Base-by-base conservation (phyloP, 2,329 filamentous ascomycete species). In the Colletotrichum karsti region DNA sequence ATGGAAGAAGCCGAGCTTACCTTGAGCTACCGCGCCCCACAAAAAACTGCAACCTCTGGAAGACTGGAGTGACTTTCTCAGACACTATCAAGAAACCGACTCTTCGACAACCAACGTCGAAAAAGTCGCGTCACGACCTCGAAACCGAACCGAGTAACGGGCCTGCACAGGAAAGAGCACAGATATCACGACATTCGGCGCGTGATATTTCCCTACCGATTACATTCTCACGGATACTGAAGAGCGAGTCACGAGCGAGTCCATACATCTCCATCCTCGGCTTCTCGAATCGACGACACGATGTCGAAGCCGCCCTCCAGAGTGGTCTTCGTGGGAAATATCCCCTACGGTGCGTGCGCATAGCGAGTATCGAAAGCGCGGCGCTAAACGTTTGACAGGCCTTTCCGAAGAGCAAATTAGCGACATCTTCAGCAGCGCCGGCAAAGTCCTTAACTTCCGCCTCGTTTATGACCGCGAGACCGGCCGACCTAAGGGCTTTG, bases 391-490 rank as follows among this genome's bases (percentile, higher is more conserved):
- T 18, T 9, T n/a, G 24, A n/a, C 75, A 97, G 95, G 95, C 71
- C 90, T 98, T 72, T 97, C 94, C 30, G 96, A 99, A 82, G 95
- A 98, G 79, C 93, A 97, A 78, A 97, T 99, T 74, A 92, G 92
- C 77, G 93, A 98, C 74, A 97, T 97, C 69, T 97, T 98, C 79
- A 93, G 91, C 77, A 92, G 92, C 71, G 94, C 93, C 59, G 96
- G 96, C 66, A 93, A 95, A 72, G 95, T 98, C 1, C 86, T 97
- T 67, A 95, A 93, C 78, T 98, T 98, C 79, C 90, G 95, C 58
- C 87, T 98, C 54, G 95, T 98, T 71, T 97, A 97, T 81, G 97
- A 98, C 82, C 92, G 94, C 59, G 95, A 98, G 76, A 98, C 95
- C 3, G 95, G 95, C 44, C 91, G 94, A 63, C 95, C 96, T 1